Base-by-base conservation (phyloP, 495 filamentous ascomycete species). In the Podospora fimiseda region DNA sequence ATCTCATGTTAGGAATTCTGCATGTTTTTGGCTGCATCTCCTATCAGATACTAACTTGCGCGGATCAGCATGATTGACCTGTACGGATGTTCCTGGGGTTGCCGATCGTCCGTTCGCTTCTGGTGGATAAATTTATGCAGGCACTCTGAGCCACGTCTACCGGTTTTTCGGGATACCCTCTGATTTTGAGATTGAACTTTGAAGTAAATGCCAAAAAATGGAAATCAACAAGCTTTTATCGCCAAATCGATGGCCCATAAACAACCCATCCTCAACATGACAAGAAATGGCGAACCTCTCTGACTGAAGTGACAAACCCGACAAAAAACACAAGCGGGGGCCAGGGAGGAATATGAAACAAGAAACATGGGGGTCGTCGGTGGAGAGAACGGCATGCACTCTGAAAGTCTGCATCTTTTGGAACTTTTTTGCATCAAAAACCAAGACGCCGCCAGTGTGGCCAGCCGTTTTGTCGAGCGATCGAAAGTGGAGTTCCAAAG, bases 1-100 rank as follows among this genome's bases (percentile, higher is more conserved):
- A 41, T n/a, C 22, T 8, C 1, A 20, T 52, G 54, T 48, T 57
- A 57, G 23, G 23, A 14, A 3, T 51, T 15, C 19, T 22, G 2
- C 9, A 1, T 27, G 19, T 4, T 7, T 3, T 33, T 6, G 5
- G 16, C 15, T 3, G 9, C 11, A 9, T 45, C 9, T 4, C 23
- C 45, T 37, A 48, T 37, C 50, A 52, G 18, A 20, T 43, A 11
- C 21, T 44, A 43, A 9, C 21, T 11, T 9, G 16, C 20, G 2
- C 7, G 42, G 43, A n/a, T 46, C 19, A 27, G 22, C 43, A 30
- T 22, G 11, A 21, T 16, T 46, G 7, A 14, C 9, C 3, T 46
- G 11, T 41, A 41, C 39, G 14, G 20, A n/a, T n/a, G n/a, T n/a
- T n/a, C 22, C 22, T 23, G 13, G 8, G 21, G 11, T 11, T 11